Percentiles rank a stretch among this genome's conserved stretches.
These are phyloP conservation scores for Komagataella populi DNA, from an alignment of 805 yeast species.

Conservation along the genomic window DNA sequence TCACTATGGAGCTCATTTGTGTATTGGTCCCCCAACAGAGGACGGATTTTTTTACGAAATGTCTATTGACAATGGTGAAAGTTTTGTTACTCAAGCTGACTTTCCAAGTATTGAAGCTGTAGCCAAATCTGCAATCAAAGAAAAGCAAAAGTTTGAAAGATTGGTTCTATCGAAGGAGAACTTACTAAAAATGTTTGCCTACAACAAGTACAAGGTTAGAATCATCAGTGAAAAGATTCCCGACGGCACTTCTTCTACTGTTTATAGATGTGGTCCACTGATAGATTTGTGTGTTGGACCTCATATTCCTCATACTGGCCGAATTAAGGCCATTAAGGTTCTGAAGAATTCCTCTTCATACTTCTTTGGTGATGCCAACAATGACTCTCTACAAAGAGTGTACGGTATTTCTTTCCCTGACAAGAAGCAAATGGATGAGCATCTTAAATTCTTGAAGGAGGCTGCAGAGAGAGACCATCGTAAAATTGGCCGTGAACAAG, in stretches of 20 bases:
- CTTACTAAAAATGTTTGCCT: constrained; percentile 81
- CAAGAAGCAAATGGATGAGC: constrained; percentile 90
- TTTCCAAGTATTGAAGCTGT: constrained; percentile 75
- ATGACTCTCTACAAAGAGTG: constrained; percentile 93
- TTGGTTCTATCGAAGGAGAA: constrained; percentile 86
- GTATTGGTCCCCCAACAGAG: constrained; percentile 92
- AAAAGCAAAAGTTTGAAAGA: constrained; percentile 91
- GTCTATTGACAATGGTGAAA: constrained; percentile 66
- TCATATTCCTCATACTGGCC: constrained; percentile 94
- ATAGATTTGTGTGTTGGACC: constrained; percentile 97
- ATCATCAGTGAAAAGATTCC: constrained; percentile 82
- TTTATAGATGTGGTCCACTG: constrained; percentile 94
- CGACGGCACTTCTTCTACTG: constrained; percentile 92
- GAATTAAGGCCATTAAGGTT: constrained; percentile 86
- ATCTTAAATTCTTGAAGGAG: constrained; percentile 86
- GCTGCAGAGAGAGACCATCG: constrained; percentile 95
- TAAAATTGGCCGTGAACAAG: constrained; percentile 93
- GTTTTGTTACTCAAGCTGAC: constrained; percentile 69
- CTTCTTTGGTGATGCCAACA: constrained; percentile 83
- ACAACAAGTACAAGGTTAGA: constrained; percentile 91
- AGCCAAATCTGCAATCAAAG: constrained; percentile 82
- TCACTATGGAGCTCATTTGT: constrained; percentile 86
- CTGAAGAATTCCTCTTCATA: constrained; percentile 94
- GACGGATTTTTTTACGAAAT: constrained; percentile 98
- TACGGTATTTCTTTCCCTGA: constrained; percentile 99